A percentile compares a stretch with the other conserved stretches of the same genome.
phyloP scores from a whole-genome alignment of 1,139 yeast genomes.

The Geotrichum reessii region DNA sequence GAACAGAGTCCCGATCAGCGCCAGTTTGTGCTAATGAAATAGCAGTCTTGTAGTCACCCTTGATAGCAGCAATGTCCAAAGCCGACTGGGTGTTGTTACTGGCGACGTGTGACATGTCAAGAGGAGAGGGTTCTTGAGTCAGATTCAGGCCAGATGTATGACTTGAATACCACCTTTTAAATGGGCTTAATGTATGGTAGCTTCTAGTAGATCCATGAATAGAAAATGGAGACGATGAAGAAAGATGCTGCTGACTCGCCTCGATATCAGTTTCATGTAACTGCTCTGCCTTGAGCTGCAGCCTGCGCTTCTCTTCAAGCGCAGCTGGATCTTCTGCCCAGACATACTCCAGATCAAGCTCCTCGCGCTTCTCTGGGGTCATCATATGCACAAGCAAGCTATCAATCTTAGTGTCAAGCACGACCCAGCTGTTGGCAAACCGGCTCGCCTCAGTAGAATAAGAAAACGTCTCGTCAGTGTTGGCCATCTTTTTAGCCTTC shows the following conservation, averaged over 20 bases:
- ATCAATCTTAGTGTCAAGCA: constrained; percentile 62
- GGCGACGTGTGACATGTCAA: neutral
- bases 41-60: constrained; percentile 16
- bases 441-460: constrained; percentile 27
- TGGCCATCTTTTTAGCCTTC: constrained; percentile 45
- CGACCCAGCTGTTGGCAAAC: constrained; percentile 66
- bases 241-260: neutral
- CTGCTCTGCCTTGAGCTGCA: constrained; percentile 4
- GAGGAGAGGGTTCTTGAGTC: neutral
- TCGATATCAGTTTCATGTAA: constrained; percentile 1
- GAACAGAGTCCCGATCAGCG: neutral
- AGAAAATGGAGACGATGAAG: constrained; percentile 1
- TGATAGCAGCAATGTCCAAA: neutral
- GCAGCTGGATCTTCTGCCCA: constrained; percentile 45
- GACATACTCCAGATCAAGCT: constrained; percentile 62
- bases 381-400: constrained; percentile 65
- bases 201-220: constrained; percentile 7
- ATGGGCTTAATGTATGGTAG: constrained; percentile 2
- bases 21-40: neutral
- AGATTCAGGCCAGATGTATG: neutral
- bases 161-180: neutral
- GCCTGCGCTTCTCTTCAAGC: constrained; percentile 21
- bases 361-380: constrained; percentile 61
- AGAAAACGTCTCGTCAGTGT: constrained; percentile 21
- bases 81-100: neutral